Conservation (phyloP, 1,284 basidiomycete genomes). For the Tilletia caries region DNA sequence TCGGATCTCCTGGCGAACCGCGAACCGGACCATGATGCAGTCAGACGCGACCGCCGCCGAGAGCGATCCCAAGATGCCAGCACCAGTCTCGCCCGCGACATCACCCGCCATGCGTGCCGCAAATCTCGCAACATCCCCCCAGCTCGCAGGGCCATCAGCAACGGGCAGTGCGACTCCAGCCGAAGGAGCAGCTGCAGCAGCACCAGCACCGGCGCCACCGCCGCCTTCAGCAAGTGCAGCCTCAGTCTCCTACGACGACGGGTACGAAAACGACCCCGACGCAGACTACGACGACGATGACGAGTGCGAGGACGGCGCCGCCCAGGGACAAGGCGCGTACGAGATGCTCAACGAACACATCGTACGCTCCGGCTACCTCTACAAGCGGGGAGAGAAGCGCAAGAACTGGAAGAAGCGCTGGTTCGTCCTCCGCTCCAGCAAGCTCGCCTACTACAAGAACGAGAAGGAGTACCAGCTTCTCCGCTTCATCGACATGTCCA, state of each 20-base stretch:
- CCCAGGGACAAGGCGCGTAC: constrained; percentile 51
- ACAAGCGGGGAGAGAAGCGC: constrained; percentile 94
- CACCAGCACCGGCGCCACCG: too few relatives aligned
- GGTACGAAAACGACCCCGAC: constrained; percentile 64
- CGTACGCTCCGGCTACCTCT: constrained; percentile 90
- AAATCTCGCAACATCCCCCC: too few relatives aligned
- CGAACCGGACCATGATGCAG: too few relatives aligned
- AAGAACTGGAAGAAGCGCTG: constrained; percentile 74
- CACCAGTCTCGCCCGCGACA: too few relatives aligned
- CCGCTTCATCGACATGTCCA: constrained; percentile 78
- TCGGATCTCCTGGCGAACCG: too few relatives aligned
- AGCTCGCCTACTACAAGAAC: constrained; percentile 95
- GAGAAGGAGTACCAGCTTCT: constrained; percentile 69
- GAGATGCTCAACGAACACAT: constrained; percentile 64
- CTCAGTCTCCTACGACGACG: constrained; percentile 16
- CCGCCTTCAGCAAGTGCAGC: too few relatives aligned
- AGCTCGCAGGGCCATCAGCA: too few relatives aligned
- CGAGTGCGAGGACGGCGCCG: constrained; percentile 61
- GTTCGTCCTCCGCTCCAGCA: constrained; percentile 75
- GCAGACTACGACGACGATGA: constrained; percentile 71
- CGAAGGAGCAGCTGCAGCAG: background rate
- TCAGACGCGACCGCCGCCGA: too few relatives aligned
- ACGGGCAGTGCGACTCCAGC: too few relatives aligned
- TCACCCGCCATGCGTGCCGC: too few relatives aligned
- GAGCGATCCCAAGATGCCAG: too few relatives aligned